Base-by-base conservation (phyloP, 169 alveolate genomes). In the Eimeria sp. region DNA sequence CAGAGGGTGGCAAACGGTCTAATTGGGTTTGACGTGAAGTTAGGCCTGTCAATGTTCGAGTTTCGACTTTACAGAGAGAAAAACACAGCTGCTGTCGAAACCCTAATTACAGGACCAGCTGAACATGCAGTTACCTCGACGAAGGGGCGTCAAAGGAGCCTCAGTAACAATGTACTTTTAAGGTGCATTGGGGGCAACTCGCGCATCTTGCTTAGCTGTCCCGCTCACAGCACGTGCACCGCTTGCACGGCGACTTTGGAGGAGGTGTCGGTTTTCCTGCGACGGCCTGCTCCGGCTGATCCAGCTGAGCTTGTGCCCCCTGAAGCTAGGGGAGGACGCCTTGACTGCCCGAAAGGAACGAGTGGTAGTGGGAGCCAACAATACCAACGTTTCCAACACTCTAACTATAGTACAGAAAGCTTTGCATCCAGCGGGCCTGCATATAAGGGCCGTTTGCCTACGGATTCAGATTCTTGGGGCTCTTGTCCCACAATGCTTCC, bases 241-340 rank as follows among this genome's bases (percentile, higher is more conserved):
- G 54, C 93, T 23, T 60, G 93, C 46, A 37, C 9, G 83, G 93
- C 93, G n/a, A 64, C 82, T 30, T 40, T 87, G 33, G 72, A 87
- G 14, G 82, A 87, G 64, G 46, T 87, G 23, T 64, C 37, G n/a
- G 76, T 62, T 40, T 60, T 83, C 46, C 43, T 87, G 37, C 62
- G 93, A 23, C 83, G 76, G 46, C 49, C 54, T 43, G 80, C 23
- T 43, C 33, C 68, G 68, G 66, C 62, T 49, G 66, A 78, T 11
- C 3, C 46, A n/a, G 8, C 66, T 46, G 62, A 30, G 40, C 46
- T 27, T 46, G 88, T n/a, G n/a, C 68, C n/a, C 14, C 68, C 64
- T 13, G 88, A 78, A 49, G 43, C 49, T n/a, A 78, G 30, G 71
- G 46, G 46, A 4, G 71, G 66, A 78, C 25, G 88, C 68, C 68